These are phyloP conservation scores for Aspergillus sergii DNA, from an alignment of 2,329 filamentous ascomycete species.

Conservation along the genomic window DNA sequence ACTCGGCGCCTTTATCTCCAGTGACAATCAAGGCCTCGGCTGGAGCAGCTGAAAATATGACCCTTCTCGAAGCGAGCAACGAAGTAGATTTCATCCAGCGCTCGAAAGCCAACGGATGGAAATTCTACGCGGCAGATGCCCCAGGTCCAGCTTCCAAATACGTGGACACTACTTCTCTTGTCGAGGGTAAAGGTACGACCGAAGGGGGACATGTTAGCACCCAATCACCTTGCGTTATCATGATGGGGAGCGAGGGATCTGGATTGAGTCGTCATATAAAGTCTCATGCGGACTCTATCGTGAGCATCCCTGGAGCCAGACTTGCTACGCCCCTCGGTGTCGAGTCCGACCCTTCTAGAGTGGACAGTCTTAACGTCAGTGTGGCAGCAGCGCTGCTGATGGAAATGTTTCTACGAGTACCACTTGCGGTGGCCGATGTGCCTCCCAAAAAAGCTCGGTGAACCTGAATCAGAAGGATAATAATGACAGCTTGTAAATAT, in stretches of 20 bases:
- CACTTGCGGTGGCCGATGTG: slow-evolving; percentile 29
- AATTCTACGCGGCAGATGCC: slow-evolving; percentile 73
- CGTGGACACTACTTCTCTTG: slow-evolving; percentile 20
- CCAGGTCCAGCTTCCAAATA: slow-evolving; percentile 35
- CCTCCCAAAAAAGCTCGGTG: slow-evolving; percentile 18
- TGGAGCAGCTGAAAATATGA: slow-evolving; percentile 80
- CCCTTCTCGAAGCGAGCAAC: slow-evolving; percentile 69
- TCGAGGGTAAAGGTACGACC: slow-evolving; percentile 36
- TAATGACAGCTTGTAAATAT: slow-evolving; percentile 1
- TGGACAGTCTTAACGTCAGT: slow-evolving; percentile 93
- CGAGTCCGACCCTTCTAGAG: slow-evolving; percentile 49
- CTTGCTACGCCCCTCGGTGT: slow-evolving; percentile 42
- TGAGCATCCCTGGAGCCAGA: slow-evolving; percentile 63
- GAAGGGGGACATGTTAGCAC: slow-evolving; percentile 46
- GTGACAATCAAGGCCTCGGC: slow-evolving; percentile 84
- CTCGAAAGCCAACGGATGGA: slow-evolving; percentile 75
- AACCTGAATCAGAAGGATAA: not conserved
- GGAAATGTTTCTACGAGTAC: slow-evolving; percentile 42
- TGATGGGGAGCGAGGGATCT: slow-evolving; percentile 80
- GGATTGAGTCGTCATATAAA: slow-evolving; percentile 69
- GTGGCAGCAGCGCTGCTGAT: slow-evolving; percentile 77
- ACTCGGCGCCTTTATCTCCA: slow-evolving; percentile 73
- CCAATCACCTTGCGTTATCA: slow-evolving; percentile 70
- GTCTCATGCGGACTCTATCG: slow-evolving; percentile 64
- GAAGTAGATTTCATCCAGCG: slow-evolving; percentile 69